These are phyloP conservation scores for Chaetomium olivaceum DNA, from an alignment of 2,329 filamentous ascomycete genomes.

Conservation along the genomic window DNA sequence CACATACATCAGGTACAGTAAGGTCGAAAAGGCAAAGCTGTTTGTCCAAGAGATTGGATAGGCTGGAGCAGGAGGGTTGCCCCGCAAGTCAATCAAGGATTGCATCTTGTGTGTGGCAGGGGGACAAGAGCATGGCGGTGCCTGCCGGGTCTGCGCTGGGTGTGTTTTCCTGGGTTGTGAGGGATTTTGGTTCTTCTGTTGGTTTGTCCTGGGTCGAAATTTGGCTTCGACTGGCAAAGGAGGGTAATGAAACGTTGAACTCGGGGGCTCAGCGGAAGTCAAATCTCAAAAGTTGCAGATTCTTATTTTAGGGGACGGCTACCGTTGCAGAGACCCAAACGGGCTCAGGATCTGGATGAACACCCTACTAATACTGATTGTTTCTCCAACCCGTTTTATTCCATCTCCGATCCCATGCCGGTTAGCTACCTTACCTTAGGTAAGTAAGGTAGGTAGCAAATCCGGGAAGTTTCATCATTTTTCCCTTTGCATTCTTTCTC, in stretches of 20 bases:
- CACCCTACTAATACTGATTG: not conserved
- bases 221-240: not conserved
- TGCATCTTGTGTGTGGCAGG: not conserved
- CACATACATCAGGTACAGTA: not conserved
- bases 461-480: not conserved
- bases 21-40: not conserved
- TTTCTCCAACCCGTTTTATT: not conserved
- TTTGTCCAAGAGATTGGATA: not conserved
- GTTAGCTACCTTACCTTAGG: no score
- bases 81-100: not conserved
- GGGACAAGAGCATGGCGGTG: not conserved
- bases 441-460: not conserved
- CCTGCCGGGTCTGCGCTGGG: not conserved
- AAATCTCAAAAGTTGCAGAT: conserved; percentile 11
- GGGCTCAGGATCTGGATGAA: not conserved
- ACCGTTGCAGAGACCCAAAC: conserved; percentile 3
- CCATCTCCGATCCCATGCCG: not conserved
- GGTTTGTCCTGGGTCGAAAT: not conserved
- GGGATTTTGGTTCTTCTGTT: conserved; percentile 8
- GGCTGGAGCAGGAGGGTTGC: not conserved
- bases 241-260: not conserved
- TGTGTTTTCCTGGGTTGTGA: not conserved
- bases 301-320: not conserved
- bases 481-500: not conserved
- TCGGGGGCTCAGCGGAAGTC: not conserved